These are phyloP conservation scores for Anisodus tanguticus DNA, from an alignment of 257 asterid species.

Conservation along the genomic window DNA sequence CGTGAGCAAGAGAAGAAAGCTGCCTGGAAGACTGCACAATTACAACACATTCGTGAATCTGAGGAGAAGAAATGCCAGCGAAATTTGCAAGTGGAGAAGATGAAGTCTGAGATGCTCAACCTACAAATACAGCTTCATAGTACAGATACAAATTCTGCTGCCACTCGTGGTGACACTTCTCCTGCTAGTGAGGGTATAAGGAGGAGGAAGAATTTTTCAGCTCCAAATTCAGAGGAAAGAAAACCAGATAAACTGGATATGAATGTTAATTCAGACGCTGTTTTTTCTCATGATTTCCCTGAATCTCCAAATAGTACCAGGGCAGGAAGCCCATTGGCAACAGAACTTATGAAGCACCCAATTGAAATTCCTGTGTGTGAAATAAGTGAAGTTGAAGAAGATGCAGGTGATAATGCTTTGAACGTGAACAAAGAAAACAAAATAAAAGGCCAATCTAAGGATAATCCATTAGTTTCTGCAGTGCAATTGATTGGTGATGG, in stretches of 20 bases:
- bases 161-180: conserved; percentile 56
- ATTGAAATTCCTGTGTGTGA: conserved; percentile 59
- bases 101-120: conserved; percentile 99
- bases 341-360: conserved; percentile 55
- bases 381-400: conserved; percentile 76
- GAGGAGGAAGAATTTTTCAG: conserved; percentile 63
- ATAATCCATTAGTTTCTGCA: conserved; percentile 83
- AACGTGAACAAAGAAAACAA: conserved; percentile 51
- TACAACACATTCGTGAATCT: conserved; percentile 87
- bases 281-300: conserved; percentile 49
- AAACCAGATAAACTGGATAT: conserved; percentile 62
- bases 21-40: conserved; percentile 89
- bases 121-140: conserved; percentile 86
- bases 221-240: conserved; percentile 46
- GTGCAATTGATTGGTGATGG: conserved; percentile 92
- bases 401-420: conserved; percentile 46
- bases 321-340: conserved; percentile 57
- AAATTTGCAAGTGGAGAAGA: conserved; percentile 94
- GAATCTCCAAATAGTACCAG: conserved; percentile 67
- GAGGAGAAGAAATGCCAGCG: conserved; percentile 92
- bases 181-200: conserved; percentile 71
- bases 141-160: conserved; percentile 65
- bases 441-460: conserved; percentile 62
- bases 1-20: conserved; percentile 98
- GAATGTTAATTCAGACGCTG: conserved; percentile 47